Evolutionary conservation across 1,284 basidiomycete species (phyloP), one percentile per base, ranked within the genome.

Genomic region (Grifola frondosa): DNA sequence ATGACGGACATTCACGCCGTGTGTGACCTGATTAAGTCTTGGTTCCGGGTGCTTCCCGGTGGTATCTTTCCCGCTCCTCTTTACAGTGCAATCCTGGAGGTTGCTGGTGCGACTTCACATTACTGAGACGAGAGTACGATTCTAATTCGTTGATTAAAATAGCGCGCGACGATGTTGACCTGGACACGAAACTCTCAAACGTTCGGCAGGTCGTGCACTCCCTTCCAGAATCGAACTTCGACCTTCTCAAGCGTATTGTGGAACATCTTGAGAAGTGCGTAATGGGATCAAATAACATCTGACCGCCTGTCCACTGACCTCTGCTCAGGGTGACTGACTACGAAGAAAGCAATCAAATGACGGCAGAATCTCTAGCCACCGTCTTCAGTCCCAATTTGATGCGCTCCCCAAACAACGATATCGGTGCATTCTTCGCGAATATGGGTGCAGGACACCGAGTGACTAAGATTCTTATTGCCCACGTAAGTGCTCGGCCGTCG

Each of bases 261-360:
- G 87, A 91, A 56, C 89, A 92, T 64, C 73, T 93, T n/a, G 88
- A 91, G 62, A 79, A 71, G 86, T 86, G 30, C 12, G 77, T 17
- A 19, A 1, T 20, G 11, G 31, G 37, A n/a, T 44, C 20, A 32
- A n/a, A 41, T 12, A 19, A 8, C 13, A 19, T 37, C 30, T 37
- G 42, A 46, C 49, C 46, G 28, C 48, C 16, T 35, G 46, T 37
- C 42, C n/a, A 15, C 42, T 20, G 26, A 28, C 15, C 15, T 22
- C 13, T 3, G 16, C 44, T 3, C 58, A 88, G 87, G 57, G 84
- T 91, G 21, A 88, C 87, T 7, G 89, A 91, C 56, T 88, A 77
- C 60, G 89, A 92, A 59, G 86, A 89, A 46, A 75, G 82, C 36
- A 92, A 91, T 55, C 86, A 91, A 49, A 91, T 91, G 89, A 88